phyloP scores from a whole-genome alignment of 2,329 filamentous ascomycete genomes.

The Pyricularia grisea region DNA sequence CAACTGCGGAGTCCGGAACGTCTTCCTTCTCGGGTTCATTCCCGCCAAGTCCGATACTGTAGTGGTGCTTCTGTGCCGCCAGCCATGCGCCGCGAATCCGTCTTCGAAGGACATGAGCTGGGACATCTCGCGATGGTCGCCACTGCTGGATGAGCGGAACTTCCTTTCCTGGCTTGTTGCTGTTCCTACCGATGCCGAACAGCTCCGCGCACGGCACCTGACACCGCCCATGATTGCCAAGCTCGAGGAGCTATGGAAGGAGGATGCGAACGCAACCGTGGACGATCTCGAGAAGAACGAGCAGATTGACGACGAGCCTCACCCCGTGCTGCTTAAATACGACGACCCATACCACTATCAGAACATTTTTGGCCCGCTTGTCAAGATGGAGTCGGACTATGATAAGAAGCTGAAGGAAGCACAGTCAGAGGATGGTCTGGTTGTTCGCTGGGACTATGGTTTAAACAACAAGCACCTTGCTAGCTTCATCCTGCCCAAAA shows the following conservation, averaged over 20 bases:
- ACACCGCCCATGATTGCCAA: conserved; percentile 93
- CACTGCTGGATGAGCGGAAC: conserved; percentile 90
- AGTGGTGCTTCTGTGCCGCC: conserved; percentile 90
- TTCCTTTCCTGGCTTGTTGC: conserved; percentile 92
- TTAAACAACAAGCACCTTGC: conserved; percentile 96
- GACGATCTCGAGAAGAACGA: conserved; percentile 85
- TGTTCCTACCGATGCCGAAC: conserved; percentile 84
- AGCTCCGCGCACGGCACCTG: conserved; percentile 86
- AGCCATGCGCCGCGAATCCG: conserved; percentile 88
- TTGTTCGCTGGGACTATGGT: conserved; percentile 89
- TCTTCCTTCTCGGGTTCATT: conserved; percentile 95
- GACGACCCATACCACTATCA: conserved; percentile 98
- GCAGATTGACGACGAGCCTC: conserved; percentile 89
- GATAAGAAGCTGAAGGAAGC: conserved; percentile 98
- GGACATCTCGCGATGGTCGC: conserved; percentile 97
- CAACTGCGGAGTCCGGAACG: conserved; percentile 99
- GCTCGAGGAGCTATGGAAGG: conserved; percentile 97
- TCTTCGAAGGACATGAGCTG: conserved; percentile 99
- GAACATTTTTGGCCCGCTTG: conserved; percentile 93
- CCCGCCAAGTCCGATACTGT: conserved; percentile 98
- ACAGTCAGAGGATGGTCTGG: conserved; percentile 90
- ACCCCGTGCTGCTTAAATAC: conserved; percentile 85
- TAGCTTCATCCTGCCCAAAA: conserved; percentile 91
- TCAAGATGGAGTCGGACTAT: conserved; percentile 99
- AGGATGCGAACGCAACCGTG: conserved; percentile 80